Conservation (phyloP, 305 asterid genomes). For the Solanum hybrid region DNA sequence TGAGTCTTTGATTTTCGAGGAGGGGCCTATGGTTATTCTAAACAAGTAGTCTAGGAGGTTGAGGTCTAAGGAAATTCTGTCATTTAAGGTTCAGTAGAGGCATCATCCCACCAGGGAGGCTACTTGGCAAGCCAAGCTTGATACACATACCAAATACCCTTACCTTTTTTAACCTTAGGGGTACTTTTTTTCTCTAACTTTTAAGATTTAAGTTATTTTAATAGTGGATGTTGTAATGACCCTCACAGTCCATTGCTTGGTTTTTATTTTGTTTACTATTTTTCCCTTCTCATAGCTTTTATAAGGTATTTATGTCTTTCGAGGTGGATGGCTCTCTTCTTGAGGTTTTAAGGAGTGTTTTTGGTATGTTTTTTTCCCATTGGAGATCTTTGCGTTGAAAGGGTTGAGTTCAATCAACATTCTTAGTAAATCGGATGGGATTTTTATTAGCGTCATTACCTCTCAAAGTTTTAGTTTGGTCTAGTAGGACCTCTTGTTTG, state of each 20-base stretch:
- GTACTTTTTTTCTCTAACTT: neutral
- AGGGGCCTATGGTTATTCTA: neutral
- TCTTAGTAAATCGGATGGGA: neutral
- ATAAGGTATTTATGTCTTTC: neutral
- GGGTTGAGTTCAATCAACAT: neutral
- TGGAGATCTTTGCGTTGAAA: neutral
- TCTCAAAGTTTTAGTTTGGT: too few relatives aligned
- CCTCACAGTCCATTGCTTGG: neutral
- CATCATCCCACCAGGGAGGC: neutral
- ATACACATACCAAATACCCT: neutral
- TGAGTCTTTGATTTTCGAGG: neutral
- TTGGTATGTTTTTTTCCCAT: neutral
- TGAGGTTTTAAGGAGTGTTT: neutral
- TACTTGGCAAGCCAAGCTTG: neutral
- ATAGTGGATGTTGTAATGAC: neutral
- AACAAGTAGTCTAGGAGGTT: neutral
- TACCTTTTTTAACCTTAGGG: neutral
- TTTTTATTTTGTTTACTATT: too few relatives aligned
- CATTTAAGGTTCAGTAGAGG: neutral
- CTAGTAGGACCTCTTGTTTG: neutral
- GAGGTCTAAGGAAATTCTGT: neutral
- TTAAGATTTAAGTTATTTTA: neutral
- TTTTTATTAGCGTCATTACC: neutral
- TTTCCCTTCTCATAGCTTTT: neutral
- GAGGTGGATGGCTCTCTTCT: neutral